These are phyloP conservation scores for Lactarius psammicola DNA, from an alignment of 768 basidiomycete genomes.

Conservation along the genomic window DNA sequence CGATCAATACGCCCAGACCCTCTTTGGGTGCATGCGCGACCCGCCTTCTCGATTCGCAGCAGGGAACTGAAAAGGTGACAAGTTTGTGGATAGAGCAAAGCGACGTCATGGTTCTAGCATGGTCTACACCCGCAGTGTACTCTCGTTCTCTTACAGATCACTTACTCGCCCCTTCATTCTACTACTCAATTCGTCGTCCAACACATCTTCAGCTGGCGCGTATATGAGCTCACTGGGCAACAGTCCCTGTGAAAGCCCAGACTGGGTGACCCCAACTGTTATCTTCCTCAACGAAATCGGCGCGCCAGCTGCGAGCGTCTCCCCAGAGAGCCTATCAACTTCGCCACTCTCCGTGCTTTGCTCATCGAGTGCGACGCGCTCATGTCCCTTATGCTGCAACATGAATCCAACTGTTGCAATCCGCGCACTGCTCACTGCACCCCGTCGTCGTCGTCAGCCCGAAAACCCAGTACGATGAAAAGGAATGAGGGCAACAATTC, in stretches of 20 bases:
- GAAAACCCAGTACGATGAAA: too few species aligned
- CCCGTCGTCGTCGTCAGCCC: background rate
- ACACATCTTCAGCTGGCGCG: conserved; percentile 30
- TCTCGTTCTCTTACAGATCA: conserved; percentile 27
- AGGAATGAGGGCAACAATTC: background rate
- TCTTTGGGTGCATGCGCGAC: conserved; percentile 82
- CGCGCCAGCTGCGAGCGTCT: conserved; percentile 19
- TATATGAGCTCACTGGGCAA: conserved; percentile 26
- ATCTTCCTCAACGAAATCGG: conserved; percentile 22
- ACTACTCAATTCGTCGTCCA: conserved; percentile 21
- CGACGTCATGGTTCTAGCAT: conserved; percentile 21
- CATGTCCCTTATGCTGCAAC: conserved; percentile 25
- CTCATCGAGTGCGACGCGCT: conserved; percentile 21
- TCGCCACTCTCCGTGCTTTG: conserved; percentile 4
- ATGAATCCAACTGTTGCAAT: conserved; percentile 28
- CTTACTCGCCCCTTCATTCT: conserved; percentile 19
- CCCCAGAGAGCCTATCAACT: conserved; percentile 23
- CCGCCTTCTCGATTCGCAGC: conserved; percentile 5
- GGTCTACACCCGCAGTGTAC: conserved; percentile 29
- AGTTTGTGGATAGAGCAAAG: background rate
- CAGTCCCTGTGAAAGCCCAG: conserved; percentile 22
- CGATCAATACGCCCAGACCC: conserved; percentile 54
- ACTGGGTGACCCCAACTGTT: conserved; percentile 14
- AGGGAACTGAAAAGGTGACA: background rate
- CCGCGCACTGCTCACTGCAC: conserved; percentile 16